Evolutionary conservation across 257 asterid species (phyloP).

Genomic region (Nicotiana obtusifolia): DNA sequence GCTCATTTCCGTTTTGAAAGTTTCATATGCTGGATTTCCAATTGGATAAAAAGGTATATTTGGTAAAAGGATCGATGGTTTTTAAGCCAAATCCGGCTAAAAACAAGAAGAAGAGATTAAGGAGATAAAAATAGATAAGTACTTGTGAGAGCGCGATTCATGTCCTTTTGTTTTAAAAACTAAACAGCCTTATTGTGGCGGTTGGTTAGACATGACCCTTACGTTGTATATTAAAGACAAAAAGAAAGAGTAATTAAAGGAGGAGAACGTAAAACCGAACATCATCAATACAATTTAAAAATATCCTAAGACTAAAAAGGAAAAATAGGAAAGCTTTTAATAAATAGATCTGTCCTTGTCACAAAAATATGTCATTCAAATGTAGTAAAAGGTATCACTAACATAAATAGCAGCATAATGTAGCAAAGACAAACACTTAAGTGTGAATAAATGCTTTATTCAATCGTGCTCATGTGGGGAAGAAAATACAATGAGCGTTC

Average conservation of each 20-base stretch:
- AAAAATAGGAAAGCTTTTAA: not conserved
- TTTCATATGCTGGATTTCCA: too few species aligned
- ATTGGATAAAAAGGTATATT: too few species aligned
- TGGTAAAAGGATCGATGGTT: too few species aligned
- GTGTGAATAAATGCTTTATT: not conserved
- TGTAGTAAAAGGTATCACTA: not conserved
- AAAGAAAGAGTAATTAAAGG: too few species aligned
- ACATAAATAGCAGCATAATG: not conserved
- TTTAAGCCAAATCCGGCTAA: not conserved
- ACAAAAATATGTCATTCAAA: not conserved
- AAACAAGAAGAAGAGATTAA: not conserved
- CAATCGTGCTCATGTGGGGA: not conserved
- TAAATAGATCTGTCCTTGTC: not conserved
- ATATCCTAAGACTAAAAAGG: not conserved
- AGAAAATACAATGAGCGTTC: not conserved
- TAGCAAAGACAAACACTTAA: not conserved
- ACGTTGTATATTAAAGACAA: too few species aligned
- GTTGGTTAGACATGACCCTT: too few species aligned
- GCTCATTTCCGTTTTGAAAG: too few species aligned
- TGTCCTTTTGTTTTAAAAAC: accelerated
- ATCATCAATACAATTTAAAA: too few species aligned
- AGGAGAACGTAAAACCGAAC: too few species aligned
- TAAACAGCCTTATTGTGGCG: too few species aligned
- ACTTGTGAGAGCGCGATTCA: too few species aligned
- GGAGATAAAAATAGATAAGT: too few species aligned